Base-by-base conservation (phyloP, 352 stramenopile species). In the Elongisporangium undulatum region DNA sequence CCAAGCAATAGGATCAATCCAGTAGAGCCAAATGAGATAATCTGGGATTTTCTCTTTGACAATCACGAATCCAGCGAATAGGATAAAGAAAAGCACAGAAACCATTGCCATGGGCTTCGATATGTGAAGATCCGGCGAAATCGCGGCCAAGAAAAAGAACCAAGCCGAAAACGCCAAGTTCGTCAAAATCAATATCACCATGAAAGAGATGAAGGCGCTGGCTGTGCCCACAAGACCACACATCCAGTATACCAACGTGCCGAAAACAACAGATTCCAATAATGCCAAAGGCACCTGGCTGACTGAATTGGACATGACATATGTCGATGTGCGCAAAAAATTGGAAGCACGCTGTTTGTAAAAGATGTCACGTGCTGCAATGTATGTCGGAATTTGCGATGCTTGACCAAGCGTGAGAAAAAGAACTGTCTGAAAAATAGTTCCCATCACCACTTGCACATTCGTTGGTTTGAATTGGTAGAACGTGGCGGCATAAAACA, bases 341-440 rank as follows among this genome's bases (percentile, higher is more conserved):
- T 93, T 90, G 10, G 75, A 65, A 38, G 77, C 72, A 8, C 72
- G 69, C 26, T 96, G 87, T 54, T 92, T 94, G 75, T 94, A 94
- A 69, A 89, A 96, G 19, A 87, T 64, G 16, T 50, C 73, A 7
- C 73, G 71, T 15, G 64, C 64, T 9, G 76, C 65, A 55, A 93
- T 82, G 56, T 94, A 85, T 10, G 80, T 86, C 16, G 88, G 82
- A 9, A 97, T 65, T 51, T 89, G 77, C 7, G 83, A 64, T 61
- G 90, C 88, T 19, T 85, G 74, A 34, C 84, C 82, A 20, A 97
- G 58, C 12, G 77, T 73, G 1, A 91, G 64, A 60, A 92, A 96
- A 24, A 97, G 71, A 17, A 89, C 70, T 19, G 68, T 76, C 22
- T 82, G 63, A 61, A 93, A 96, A 9, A 95, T 62, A 48, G 93